A percentile compares a stretch with the other conserved stretches of the same genome.
phyloP scores from a whole-genome alignment of 2,329 filamentous ascomycete species.

The Colletotrichum graminicola region DNA sequence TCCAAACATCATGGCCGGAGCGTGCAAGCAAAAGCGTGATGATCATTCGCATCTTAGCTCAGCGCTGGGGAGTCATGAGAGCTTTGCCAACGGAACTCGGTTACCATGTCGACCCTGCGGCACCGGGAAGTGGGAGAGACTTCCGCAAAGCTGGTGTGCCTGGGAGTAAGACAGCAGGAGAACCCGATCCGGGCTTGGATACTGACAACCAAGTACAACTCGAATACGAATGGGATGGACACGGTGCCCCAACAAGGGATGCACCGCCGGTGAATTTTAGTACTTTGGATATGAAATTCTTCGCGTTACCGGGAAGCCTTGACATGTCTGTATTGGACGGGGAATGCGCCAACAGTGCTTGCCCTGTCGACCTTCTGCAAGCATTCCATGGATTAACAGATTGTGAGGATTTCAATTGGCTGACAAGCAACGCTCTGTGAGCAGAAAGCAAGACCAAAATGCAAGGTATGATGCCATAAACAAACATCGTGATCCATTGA shows the following conservation, averaged over 20 bases:
- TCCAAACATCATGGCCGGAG: constrained; percentile 21
- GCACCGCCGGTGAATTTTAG: neutral
- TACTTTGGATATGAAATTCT: constrained; percentile 15
- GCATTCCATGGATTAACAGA: constrained; percentile 20
- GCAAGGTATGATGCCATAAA: neutral
- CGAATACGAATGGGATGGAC: constrained; percentile 31
- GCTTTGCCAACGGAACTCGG: constrained; percentile 29
- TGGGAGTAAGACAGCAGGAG: neutral
- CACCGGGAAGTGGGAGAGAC: neutral
- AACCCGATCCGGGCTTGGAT: neutral
- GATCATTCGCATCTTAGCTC: constrained; percentile 29
- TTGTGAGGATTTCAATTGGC: constrained; percentile 33
- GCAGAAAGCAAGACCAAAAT: no score
- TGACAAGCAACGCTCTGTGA: constrained; percentile 11
- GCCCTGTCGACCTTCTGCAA: constrained; percentile 9
- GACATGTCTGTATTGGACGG: constrained; percentile 17
- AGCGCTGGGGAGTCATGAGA: constrained; percentile 34
- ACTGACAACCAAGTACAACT: constrained; percentile 1
- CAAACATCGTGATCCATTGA: neutral
- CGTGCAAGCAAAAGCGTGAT: constrained; percentile 29
- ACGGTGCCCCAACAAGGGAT: neutral
- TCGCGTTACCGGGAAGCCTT: constrained; percentile 3
- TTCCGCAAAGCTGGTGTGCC: neutral
- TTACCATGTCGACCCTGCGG: constrained; percentile 15
- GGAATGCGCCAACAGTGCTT: neutral